phyloP scores from a whole-genome alignment of 352 stramenopile species.

The Elongisporangium senticosum region DNA sequence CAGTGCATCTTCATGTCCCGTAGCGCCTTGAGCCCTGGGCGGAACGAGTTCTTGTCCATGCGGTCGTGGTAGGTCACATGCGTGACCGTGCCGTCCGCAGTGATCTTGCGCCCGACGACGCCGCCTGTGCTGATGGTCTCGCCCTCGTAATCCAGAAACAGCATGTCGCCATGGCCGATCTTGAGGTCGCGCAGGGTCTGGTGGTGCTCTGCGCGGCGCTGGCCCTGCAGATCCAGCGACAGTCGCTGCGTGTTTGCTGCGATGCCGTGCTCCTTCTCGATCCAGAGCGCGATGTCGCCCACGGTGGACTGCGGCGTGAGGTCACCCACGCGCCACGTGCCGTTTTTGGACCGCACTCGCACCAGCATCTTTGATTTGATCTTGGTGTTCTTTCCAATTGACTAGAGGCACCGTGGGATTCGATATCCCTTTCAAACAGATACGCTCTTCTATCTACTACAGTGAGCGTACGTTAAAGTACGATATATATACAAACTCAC shows the following conservation, averaged over 20 bases:
- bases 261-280: slow-evolving; percentile 72
- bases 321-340: slow-evolving; percentile 79
- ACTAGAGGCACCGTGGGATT: background rate
- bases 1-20: slow-evolving; percentile 99
- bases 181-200: slow-evolving; percentile 57
- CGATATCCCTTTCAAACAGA: background rate
- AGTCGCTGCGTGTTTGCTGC: slow-evolving; percentile 39
- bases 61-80: slow-evolving; percentile 73
- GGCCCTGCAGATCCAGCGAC: slow-evolving; percentile 44
- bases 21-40: slow-evolving; percentile 93
- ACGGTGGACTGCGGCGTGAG: slow-evolving; percentile 59
- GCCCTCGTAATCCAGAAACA: slow-evolving; percentile 75
- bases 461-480: background rate
- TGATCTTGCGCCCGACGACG: slow-evolving; percentile 63
- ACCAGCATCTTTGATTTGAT: slow-evolving; percentile 47
- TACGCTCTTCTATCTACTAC: too few species aligned
- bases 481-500: background rate
- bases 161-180: slow-evolving; percentile 73
- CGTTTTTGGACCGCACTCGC: slow-evolving; percentile 84
- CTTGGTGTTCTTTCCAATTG: background rate
- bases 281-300: slow-evolving; percentile 67
- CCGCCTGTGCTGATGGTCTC: slow-evolving; percentile 48
- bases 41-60: slow-evolving; percentile 86
- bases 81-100: slow-evolving; percentile 72
- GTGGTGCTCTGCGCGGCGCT: slow-evolving; percentile 25